Conservation (phyloP, 73 alveolate genomes). For the Tetrahymena borealis region DNA sequence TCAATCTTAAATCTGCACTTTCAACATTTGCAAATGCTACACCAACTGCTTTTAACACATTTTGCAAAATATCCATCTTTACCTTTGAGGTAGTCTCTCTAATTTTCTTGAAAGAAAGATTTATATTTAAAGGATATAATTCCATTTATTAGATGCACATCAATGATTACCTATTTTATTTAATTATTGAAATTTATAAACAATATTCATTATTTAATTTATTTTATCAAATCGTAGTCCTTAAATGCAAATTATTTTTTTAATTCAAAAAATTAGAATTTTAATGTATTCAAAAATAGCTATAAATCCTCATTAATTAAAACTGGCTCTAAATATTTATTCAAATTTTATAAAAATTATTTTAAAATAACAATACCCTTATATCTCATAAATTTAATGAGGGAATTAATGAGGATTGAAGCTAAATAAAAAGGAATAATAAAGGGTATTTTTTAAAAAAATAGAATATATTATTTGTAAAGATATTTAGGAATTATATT, state of each 20-base stretch:
- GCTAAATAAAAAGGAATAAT: no score
- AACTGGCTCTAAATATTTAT: no score
- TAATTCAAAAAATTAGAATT: conserved; percentile 13
- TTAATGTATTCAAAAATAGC: no score
- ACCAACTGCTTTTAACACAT: conserved; percentile 61
- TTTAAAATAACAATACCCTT: no score
- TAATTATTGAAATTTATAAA: neutral
- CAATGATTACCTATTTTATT: neutral
- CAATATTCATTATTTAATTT: neutral
- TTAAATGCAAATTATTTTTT: neutral
- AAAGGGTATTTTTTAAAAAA: no score
- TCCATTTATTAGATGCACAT: conserved; percentile 34
- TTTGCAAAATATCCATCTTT: conserved; percentile 16
- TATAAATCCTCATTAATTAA: no score
- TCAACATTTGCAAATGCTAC: conserved; percentile 66
- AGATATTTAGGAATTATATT: no score
- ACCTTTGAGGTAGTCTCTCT: conserved; percentile 28
- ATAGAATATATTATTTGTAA: no score
- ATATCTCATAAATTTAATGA: no score
- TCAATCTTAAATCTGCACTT: conserved; percentile 67
- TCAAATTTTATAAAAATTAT: no score
- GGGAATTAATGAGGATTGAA: no score
- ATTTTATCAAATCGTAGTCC: neutral
- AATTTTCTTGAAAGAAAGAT: conserved; percentile 8
- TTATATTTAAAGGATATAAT: conserved; percentile 16